Base-by-base conservation (phyloP, 768 basidiomycete species). In the Boletus vinaceobasis region DNA sequence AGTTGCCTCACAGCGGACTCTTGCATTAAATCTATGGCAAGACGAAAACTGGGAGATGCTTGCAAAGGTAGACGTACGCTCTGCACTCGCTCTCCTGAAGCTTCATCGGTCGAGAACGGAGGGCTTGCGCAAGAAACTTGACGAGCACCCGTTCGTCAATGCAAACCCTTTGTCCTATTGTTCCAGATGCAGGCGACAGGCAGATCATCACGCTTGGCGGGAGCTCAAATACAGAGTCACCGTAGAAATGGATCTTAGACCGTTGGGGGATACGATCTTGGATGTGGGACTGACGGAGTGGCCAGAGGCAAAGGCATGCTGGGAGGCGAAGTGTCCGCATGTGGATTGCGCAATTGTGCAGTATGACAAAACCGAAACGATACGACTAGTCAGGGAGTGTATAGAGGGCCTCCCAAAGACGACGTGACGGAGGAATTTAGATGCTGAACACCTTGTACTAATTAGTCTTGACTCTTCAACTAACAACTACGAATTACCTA, bases 201-300 rank as follows among this genome's bases (percentile, higher is more conserved):
- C 82, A 39, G 79, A 82, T 56, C 83, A 86, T 65, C 75, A 79
- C 49, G 81, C 82, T 7, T 86, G 85, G 85, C 74, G 82, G 60
- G 82, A 85, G 64, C 74, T 87, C 52, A 86, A 86, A 63, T 75
- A 80, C 60, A 77, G 70, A 44, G 78, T 86, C 50, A 63, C 80
- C 5, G 58, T 73, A 47, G 85, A 85, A 73, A 79, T 87, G 70
- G 85, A 87, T 56, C 57, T 61, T 8, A 76, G 83, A 10, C 82
- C 85, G 5, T 68, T 79, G 15, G 85, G 84, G 5, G 85, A 87
- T 61, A 82, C 82, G 7, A 72, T 87, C 36, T 42, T 77, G 55
- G 71, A 77, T 9, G 48, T 55, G 10, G 84, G 84, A 2, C 65
- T 87, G 47, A 61, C 63, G 13, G 75, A 77, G 35, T 87, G 85